Conservation (phyloP, 192 early-diverging fungal species). For the Coemansia sp. region DNA sequence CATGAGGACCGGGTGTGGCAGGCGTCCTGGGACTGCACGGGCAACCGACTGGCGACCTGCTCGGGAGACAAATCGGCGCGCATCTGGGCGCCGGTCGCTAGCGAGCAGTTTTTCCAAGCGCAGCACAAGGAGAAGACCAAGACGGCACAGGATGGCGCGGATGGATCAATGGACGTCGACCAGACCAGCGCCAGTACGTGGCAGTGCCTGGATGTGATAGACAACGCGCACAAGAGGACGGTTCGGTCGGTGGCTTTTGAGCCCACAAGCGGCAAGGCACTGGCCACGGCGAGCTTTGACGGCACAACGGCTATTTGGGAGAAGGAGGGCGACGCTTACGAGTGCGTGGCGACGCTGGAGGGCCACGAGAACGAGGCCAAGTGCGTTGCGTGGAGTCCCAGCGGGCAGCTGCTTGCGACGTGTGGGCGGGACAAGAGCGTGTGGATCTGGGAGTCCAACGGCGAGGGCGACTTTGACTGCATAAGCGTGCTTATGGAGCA, state of each 20-base stretch:
- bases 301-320: constrained; percentile 93
- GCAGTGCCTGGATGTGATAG: constrained; percentile 69
- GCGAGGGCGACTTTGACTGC: constrained; percentile 94
- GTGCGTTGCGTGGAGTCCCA: constrained; percentile 80
- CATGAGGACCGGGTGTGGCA: constrained; percentile 87
- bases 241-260: constrained; percentile 83
- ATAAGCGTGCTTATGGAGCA: constrained; percentile 93
- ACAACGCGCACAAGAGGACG: constrained; percentile 87
- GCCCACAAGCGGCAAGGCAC: constrained; percentile 62
- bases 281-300: constrained; percentile 93
- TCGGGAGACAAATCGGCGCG: constrained; percentile 85
- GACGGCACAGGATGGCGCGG: background rate
- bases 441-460: constrained; percentile 91
- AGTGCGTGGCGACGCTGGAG: constrained; percentile 90
- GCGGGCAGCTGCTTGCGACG: constrained; percentile 83
- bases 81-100: constrained; percentile 64
- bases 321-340: constrained; percentile 65
- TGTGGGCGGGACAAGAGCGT: constrained; percentile 96
- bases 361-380: constrained; percentile 99
- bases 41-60: constrained; percentile 73
- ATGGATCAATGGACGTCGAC: constrained; percentile 6
- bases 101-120: constrained; percentile 13
- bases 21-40: constrained; percentile 78
- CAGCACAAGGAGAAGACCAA: background rate
- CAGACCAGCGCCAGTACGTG: constrained; percentile 41